Evolutionary conservation across 2,329 filamentous ascomycete species (phyloP).

Genomic region (Sphaerulina musiva): DNA sequence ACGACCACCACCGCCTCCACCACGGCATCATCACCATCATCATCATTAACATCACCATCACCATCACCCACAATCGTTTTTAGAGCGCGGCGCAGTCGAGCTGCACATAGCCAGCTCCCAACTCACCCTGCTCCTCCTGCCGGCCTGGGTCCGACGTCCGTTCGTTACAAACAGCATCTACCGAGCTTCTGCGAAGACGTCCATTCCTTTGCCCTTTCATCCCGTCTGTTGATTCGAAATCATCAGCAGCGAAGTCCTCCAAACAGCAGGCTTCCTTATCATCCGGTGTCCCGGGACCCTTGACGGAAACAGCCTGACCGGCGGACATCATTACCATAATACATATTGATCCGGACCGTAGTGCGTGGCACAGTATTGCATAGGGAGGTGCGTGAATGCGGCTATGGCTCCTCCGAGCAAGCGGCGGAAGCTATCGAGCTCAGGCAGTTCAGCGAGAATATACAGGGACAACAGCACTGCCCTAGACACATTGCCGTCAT

Average conservation of each 20-base stretch:
- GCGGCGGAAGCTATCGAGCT: conserved; percentile 23
- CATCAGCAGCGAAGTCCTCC: conserved; percentile 1
- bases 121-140: conserved; percentile 9
- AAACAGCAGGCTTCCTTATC: conserved; percentile 1
- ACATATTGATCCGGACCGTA: not conserved
- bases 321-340: not conserved
- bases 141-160: conserved; percentile 30
- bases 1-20: too few species aligned
- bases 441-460: conserved; percentile 2
- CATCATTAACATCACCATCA: not conserved
- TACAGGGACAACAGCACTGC: conserved; percentile 17
- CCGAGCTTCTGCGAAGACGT: conserved; percentile 26
- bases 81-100: not conserved
- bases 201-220: conserved; percentile 15
- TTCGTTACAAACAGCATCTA: conserved; percentile 23
- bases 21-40: not conserved
- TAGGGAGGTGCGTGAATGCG: conserved; percentile 16
- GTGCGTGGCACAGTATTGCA: not conserved
- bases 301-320: not conserved
- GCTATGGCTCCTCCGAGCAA: conserved; percentile 30
- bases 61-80: not conserved
- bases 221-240: conserved; percentile 5
- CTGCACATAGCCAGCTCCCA: not conserved
- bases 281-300: conserved; percentile 1
- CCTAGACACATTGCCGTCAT: conserved; percentile 1